phyloP scores from a whole-genome alignment of 2,329 filamentous ascomycete genomes.

The Salinomyces thailandicus region DNA sequence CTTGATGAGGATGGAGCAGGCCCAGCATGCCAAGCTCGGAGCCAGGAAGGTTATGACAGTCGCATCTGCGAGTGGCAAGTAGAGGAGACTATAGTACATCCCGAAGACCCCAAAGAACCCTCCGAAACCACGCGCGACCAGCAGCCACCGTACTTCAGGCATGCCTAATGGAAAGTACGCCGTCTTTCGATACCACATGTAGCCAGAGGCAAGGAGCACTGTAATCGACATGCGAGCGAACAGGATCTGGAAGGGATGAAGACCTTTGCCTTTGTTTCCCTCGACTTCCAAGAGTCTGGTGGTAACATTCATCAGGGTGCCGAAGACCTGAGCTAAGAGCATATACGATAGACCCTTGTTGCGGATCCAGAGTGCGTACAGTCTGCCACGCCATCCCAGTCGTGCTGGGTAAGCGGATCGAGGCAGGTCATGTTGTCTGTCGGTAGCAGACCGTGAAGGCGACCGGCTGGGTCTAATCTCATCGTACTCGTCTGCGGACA shows the following conservation, averaged over 20 bases:
- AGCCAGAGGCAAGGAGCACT: slow-evolving; percentile 51
- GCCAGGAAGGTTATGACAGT: slow-evolving; percentile 83
- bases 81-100: slow-evolving; percentile 64
- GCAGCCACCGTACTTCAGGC: slow-evolving; percentile 54
- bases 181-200: slow-evolving; percentile 62
- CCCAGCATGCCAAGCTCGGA: slow-evolving; percentile 67
- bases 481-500: slow-evolving; percentile 25
- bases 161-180: slow-evolving; percentile 62
- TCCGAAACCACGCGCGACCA: slow-evolving; percentile 56
- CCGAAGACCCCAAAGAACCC: slow-evolving; percentile 72
- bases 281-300: slow-evolving; percentile 63
- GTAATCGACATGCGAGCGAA: slow-evolving; percentile 73
- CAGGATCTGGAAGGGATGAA: slow-evolving; percentile 77
- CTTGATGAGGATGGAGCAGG: slow-evolving; percentile 62
- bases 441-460: slow-evolving; percentile 1
- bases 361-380: slow-evolving; percentile 43
- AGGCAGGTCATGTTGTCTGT: neutral
- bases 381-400: slow-evolving; percentile 12
- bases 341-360: slow-evolving; percentile 69
- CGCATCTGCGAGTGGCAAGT: slow-evolving; percentile 75
- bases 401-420: neutral
- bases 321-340: slow-evolving; percentile 67
- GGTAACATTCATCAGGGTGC: slow-evolving; percentile 73
- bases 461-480: slow-evolving; percentile 12
- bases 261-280: slow-evolving; percentile 54